Evolutionary conservation across 306 rosid genomes (phyloP).

Genomic region (Gastrolobium bilobum): DNA sequence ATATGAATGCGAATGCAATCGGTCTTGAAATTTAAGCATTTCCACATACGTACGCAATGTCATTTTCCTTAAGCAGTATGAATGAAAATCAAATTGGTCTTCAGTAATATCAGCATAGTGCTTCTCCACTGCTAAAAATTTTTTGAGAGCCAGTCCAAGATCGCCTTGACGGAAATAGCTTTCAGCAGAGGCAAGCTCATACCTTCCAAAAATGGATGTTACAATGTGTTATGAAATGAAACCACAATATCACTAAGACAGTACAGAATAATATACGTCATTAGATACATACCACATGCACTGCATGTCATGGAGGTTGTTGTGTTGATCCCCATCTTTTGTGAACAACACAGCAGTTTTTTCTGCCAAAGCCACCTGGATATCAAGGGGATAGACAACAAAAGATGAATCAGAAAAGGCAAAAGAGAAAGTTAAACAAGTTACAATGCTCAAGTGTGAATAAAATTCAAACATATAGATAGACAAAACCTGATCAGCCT

Average conservation of each 20-base stretch:
- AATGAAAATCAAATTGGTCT: constrained; percentile 99
- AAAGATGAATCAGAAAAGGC: constrained; percentile 36
- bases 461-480: constrained; percentile 31
- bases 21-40: constrained; percentile 98
- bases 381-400: constrained; percentile 30
- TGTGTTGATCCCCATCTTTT: constrained; percentile 98
- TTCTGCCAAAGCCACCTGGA: constrained; percentile 91
- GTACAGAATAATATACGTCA: constrained; percentile 38
- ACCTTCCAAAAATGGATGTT: constrained; percentile 65
- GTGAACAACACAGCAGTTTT: constrained; percentile 98
- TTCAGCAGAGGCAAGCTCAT: constrained; percentile 97
- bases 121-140: constrained; percentile 94
- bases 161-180: constrained; percentile 98
- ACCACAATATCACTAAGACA: constrained; percentile 30
- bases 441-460: constrained; percentile 1
- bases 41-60: constrained; percentile 93
- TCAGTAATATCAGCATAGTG: constrained; percentile 98
- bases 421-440: constrained; percentile 33
- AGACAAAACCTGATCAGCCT: constrained; percentile 91
- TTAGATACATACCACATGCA: constrained; percentile 94
- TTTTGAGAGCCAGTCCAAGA: constrained; percentile 91
- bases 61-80: constrained; percentile 99
- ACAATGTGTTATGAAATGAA: constrained; percentile 44
- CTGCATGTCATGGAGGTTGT: constrained; percentile 99
- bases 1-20: constrained; percentile 89